Conservation (phyloP, 306 rosid genomes). For the Corylus avellana region DNA sequence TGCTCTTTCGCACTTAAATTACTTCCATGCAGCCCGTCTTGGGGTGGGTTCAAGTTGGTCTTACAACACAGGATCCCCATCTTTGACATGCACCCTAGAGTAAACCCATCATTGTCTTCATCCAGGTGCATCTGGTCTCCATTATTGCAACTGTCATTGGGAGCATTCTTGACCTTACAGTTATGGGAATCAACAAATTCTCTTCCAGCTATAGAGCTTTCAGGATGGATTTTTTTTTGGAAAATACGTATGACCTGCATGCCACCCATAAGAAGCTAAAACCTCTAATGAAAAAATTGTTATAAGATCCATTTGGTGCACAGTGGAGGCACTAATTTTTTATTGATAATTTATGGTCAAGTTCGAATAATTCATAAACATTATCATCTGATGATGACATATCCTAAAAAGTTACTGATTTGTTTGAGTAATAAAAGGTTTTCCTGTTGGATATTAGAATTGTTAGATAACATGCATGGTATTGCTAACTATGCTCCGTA, state of each 20-base stretch:
- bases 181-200: constrained; percentile 37
- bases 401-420: constrained; percentile 7
- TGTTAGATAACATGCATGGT: background rate
- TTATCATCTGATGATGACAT: constrained; percentile 3
- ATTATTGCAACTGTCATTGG: constrained; percentile 28
- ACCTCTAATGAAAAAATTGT: constrained; percentile 4
- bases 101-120: constrained; percentile 34
- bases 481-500: background rate
- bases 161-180: constrained; percentile 35
- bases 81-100: constrained; percentile 37
- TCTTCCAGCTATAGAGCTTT: constrained; percentile 42
- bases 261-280: constrained; percentile 27
- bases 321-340: background rate
- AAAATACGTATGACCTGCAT: constrained; percentile 70
- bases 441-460: constrained; percentile 15
- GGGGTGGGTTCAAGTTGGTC: constrained; percentile 47
- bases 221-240: constrained; percentile 76
- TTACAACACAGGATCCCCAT: constrained; percentile 33
- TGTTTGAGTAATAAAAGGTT: constrained; percentile 12
- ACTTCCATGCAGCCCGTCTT: constrained; percentile 33
- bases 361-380: background rate
- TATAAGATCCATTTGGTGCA: constrained; percentile 5
- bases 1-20: constrained; percentile 62
- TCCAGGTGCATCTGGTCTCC: constrained; percentile 30
- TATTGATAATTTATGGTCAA: background rate